A percentile compares a stretch with the other conserved stretches of the same genome.
Conservation (phyloP, 2,329 filamentous ascomycete species). For the Ciborinia camelliae region DNA sequence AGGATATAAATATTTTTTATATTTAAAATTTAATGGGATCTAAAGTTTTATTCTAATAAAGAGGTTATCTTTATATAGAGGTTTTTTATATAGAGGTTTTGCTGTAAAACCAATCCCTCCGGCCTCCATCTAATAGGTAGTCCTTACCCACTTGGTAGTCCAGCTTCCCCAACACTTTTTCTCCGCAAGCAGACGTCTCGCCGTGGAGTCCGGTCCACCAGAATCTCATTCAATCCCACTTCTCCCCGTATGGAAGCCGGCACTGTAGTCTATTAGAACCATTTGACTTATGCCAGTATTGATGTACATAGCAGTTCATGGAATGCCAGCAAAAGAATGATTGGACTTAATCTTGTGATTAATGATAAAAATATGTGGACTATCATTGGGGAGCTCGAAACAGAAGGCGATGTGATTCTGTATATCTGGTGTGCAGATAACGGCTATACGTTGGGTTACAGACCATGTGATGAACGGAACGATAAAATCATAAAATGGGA, state of each 20-base stretch:
- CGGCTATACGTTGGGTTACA: neutral
- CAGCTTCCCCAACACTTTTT: neutral
- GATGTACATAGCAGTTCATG: neutral
- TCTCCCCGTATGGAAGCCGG: neutral
- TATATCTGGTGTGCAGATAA: neutral
- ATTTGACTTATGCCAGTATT: neutral
- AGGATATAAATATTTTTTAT: no score
- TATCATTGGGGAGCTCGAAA: neutral
- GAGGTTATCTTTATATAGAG: no score
- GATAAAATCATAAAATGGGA: neutral
- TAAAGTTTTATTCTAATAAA: no score
- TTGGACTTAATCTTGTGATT: neutral
- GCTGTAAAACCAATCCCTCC: neutral
- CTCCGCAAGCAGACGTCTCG: constrained; percentile 15
- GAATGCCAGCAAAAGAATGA: neutral
- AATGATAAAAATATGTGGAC: neutral
- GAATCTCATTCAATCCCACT: neutral
- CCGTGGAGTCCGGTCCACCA: constrained; percentile 1
- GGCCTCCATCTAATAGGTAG: neutral
- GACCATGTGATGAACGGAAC: neutral
- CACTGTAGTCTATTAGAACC: constrained; percentile 5
- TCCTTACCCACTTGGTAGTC: constrained; percentile 1
- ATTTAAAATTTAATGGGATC: no score
- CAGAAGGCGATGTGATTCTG: neutral
- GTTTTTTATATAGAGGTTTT: no score